Conservation (phyloP, 805 yeast genomes). For the Maudiozyma saulgeensis region DNA sequence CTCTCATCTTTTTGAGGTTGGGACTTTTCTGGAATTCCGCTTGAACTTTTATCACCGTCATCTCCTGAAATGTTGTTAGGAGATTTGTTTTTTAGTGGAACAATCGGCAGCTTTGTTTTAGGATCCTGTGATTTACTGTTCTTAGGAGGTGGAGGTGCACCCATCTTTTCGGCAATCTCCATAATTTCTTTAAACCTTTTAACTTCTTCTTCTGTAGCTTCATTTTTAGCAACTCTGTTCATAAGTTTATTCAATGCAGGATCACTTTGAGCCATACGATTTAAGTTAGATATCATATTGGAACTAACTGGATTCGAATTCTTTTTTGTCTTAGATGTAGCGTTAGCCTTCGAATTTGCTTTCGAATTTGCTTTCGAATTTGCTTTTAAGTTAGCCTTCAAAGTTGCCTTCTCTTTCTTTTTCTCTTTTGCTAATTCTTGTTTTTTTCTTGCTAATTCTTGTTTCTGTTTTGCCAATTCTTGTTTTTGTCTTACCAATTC, state of each 20-base stretch:
- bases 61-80: too few relatives aligned
- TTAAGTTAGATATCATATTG: constrained; percentile 70
- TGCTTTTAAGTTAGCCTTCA: background rate
- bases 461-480: background rate
- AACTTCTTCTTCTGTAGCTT: constrained; percentile 63
- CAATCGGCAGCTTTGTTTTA: background rate
- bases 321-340: background rate
- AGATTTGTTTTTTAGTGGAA: background rate
- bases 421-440: background rate
- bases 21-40: too few relatives aligned
- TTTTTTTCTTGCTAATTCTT: background rate
- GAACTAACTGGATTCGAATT: background rate
- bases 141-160: constrained; percentile 23
- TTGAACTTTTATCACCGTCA: too few relatives aligned
- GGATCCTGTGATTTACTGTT: background rate
- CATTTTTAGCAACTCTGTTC: constrained; percentile 80
- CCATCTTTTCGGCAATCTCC: constrained; percentile 68
- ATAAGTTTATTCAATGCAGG: constrained; percentile 58
- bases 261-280: constrained; percentile 71
- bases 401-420: constrained; percentile 12
- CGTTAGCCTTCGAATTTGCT: background rate
- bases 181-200: constrained; percentile 73
- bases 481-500: background rate
- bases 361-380: constrained; percentile 1
- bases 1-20: too few relatives aligned